Evolutionary conservation across 228 moss, liverwort and hornwort genomes (phyloP), one percentile per base, ranked within the genome.

Genomic region (Sphagnum magellanicum): DNA sequence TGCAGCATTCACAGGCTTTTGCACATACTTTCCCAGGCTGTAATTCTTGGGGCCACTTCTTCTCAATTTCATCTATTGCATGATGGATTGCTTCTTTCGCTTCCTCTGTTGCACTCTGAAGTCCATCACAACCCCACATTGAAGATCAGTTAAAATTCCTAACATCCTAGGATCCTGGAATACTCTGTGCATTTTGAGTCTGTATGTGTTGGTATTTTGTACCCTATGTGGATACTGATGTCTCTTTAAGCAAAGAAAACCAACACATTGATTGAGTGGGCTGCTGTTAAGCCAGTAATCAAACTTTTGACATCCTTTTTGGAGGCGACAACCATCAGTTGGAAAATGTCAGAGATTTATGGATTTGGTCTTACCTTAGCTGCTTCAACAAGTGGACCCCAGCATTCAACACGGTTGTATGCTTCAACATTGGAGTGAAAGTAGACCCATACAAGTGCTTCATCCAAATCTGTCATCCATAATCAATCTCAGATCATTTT

Each of bases 361-460:
- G 32, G 32, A 32, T 32, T 32, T 32, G 57, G 8, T 51, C 5
- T 4, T 78, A 91, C 91, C 91, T 97, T 88, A 4, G 87, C 85
- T 71, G 97, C 97, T 78, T 97, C 84, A 15, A 63, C 74, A 52
- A 97, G 78, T 6, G 91, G 87, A 57, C 97, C 97, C 93, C 97
- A 97, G n/a, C 89, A 90, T 64, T 93, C 97, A 16, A 97, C 83
- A 10, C 90, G 85, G 62, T 97, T 97, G 63, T 88, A 97, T 52
- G 85, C 87, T 70, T 85, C 89, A 61, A 93, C 90, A 60, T 93
- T 90, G 48, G 97, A 97, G 66, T 97, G 91, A 72, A 97, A 97
- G 58, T 97, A 97, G 1, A 97, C 93, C 91, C 93, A 97, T 16
- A 93, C 97, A 77, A 88, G 77, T 66, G 97, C 77, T 63, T 74